A percentile compares a stretch with the other conserved stretches of the same genome.
phyloP scores from a whole-genome alignment of 2,329 filamentous ascomycete genomes.

The Penicillium sp. region DNA sequence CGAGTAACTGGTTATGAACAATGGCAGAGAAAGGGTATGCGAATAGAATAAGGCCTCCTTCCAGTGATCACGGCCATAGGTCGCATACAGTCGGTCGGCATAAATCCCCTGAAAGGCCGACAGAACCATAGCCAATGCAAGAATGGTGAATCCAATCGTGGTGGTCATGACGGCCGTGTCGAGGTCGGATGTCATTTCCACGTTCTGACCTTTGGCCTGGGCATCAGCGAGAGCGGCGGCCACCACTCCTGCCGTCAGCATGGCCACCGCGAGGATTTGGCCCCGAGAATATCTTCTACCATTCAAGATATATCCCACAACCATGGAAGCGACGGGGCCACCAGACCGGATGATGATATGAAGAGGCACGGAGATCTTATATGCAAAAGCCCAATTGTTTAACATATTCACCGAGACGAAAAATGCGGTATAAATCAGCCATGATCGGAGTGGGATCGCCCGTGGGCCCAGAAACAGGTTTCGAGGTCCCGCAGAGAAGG shows the following conservation, averaged over 20 bases:
- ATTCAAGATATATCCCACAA: constrained; percentile 82
- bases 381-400: constrained; percentile 97
- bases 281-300: constrained; percentile 73
- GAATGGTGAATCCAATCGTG: constrained; percentile 70
- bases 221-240: constrained; percentile 89
- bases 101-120: constrained; percentile 95
- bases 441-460: constrained; percentile 78
- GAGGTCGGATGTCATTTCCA: constrained; percentile 41
- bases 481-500: constrained; percentile 57
- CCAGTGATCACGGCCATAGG: constrained; percentile 81
- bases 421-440: constrained; percentile 83
- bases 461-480: constrained; percentile 75
- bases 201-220: constrained; percentile 65
- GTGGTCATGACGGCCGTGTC: constrained; percentile 36
- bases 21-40: constrained; percentile 52
- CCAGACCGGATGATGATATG: constrained; percentile 96
- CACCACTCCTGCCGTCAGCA: constrained; percentile 84
- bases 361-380: constrained; percentile 91
- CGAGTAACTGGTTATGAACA: constrained; percentile 42
- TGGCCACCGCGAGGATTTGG: constrained; percentile 76
- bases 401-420: constrained; percentile 94
- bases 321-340: constrained; percentile 92
- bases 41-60: constrained; percentile 96
- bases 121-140: constrained; percentile 84
- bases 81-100: constrained; percentile 83